Base-by-base conservation (phyloP, 345 rosid genomes). In the Salix dunnii region DNA sequence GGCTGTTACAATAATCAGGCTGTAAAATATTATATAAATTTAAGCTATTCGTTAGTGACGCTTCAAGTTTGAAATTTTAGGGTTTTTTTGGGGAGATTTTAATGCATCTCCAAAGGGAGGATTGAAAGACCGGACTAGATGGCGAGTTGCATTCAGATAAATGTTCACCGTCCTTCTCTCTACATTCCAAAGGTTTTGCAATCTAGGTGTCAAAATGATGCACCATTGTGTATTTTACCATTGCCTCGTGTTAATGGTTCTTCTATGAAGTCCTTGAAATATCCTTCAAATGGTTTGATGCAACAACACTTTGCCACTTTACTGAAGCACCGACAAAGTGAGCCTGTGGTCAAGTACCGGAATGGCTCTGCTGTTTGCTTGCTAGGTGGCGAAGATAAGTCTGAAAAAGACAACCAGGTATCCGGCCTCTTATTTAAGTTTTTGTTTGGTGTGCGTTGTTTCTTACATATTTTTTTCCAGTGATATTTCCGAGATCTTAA, bases 331-430 rank as follows among this genome's bases (percentile, higher is more conserved):
- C 70, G 17, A 16, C 77, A n/a, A 35, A 18, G 21, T 66, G 33
- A 62, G 28, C 71, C 81, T 74, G 46, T 51, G 53, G 23, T 7
- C n/a, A 87, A 78, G 55, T 65, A 78, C 71, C 80, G 33, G 46
- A 85, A 58, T 71, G 17, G 68, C 51, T 16, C 85, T 17, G 78
- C 85, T 71, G 84, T 89, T 27, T 89, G 94, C 81, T 83, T 87
- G 33, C 87, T 92, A 76, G 96, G 92, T 30, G 92, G 91, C 18
- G 85, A 90, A 75, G 96, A 80, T 82, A 86, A 86, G 84, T 75
- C 91, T 0, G 87, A 82, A 60, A 79, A 84, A 25, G 68, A 79
- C 68, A 85, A 84, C 3, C 87, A 88, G 89, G 96, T 88, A 73
- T 65, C 13, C 11, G 16, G 38, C 35, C 30, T 69, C 30, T 63